phyloP scores from a whole-genome alignment of 2,329 filamentous ascomycete species.

The Thermomyces lanuginosus region DNA sequence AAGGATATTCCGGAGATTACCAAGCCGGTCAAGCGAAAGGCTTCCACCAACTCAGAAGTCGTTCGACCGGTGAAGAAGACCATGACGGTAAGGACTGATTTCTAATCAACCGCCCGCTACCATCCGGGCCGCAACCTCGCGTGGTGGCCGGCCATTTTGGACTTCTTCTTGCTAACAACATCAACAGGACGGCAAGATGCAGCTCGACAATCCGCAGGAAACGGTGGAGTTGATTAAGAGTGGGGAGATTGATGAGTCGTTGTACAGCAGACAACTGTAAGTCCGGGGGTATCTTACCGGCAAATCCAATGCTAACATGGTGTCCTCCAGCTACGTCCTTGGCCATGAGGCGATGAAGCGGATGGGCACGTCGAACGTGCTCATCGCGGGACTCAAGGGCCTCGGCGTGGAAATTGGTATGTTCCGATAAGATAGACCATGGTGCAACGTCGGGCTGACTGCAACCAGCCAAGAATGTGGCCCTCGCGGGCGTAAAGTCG shows the following conservation, averaged over 20 bases:
- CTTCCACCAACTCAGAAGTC: conserved; percentile 31
- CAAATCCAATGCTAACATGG: conserved; percentile 6
- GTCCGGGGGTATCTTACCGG: conserved; percentile 7
- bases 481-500: conserved; percentile 94
- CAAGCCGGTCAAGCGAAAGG: conserved; percentile 38
- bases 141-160: too few relatives aligned
- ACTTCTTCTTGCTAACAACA: conserved; percentile 1
- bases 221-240: conserved; percentile 45
- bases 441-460: neutral
- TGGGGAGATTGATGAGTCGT: conserved; percentile 50
- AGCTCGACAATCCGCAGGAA: conserved; percentile 42
- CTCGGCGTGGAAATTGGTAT: conserved; percentile 77
- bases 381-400: conserved; percentile 80
- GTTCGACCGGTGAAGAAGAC: conserved; percentile 36
- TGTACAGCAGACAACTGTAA: conserved; percentile 49
- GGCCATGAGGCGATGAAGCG: conserved; percentile 89
- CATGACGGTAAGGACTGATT: conserved; percentile 32
- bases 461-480: conserved; percentile 77
- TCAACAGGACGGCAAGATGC: conserved; percentile 40
- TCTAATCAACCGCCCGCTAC: conserved; percentile 7
- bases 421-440: conserved; percentile 6
- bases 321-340: conserved; percentile 40
- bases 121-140: too few relatives aligned
- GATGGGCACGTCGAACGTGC: conserved; percentile 90
- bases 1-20: conserved; percentile 27